Evolutionary conservation across 1,284 basidiomycete species (phyloP).

Genomic region (Ganoderma lingzhi): DNA sequence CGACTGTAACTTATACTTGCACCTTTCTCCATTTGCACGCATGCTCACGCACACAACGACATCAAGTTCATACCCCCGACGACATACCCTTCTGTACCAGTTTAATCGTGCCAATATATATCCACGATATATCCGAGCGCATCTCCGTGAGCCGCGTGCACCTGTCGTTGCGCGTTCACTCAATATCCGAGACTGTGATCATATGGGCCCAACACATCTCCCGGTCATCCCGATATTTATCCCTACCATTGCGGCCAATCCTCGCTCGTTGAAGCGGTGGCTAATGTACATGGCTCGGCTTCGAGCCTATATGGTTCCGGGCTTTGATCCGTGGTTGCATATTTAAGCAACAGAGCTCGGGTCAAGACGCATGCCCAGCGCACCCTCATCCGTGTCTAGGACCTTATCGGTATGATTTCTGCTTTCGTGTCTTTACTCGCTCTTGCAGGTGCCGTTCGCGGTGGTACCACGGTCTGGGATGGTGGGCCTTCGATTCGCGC

Average conservation of each 20-base stretch:
- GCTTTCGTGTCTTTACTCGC: conserved; percentile 33
- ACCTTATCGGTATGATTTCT: conserved; percentile 31
- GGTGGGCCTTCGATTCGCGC: conserved; percentile 35
- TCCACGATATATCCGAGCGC: conserved; percentile 39
- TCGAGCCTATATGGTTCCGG: neutral
- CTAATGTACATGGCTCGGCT: neutral
- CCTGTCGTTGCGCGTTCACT: conserved; percentile 2
- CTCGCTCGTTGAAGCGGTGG: conserved; percentile 24
- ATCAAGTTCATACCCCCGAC: conserved; percentile 32
- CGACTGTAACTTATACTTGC: conserved; percentile 33
- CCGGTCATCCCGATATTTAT: conserved; percentile 37
- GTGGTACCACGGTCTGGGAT: conserved; percentile 61
- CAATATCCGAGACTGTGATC: conserved; percentile 24
- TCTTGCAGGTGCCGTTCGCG: conserved; percentile 46
- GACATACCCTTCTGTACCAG: conserved; percentile 32
- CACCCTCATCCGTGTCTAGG: neutral
- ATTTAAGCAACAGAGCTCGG: conserved; percentile 21
- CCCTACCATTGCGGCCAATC: conserved; percentile 34
- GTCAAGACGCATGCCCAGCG: neutral
- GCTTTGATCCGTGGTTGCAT: conserved; percentile 12
- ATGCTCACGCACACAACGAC: conserved; percentile 8
- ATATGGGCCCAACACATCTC: conserved; percentile 24
- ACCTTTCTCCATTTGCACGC: conserved; percentile 20
- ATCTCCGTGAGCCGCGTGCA: conserved; percentile 23
- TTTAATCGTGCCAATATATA: conserved; percentile 35